These are phyloP conservation scores for Kwoniella shandongensis DNA, from an alignment of 768 basidiomycete genomes.

Conservation along the genomic window DNA sequence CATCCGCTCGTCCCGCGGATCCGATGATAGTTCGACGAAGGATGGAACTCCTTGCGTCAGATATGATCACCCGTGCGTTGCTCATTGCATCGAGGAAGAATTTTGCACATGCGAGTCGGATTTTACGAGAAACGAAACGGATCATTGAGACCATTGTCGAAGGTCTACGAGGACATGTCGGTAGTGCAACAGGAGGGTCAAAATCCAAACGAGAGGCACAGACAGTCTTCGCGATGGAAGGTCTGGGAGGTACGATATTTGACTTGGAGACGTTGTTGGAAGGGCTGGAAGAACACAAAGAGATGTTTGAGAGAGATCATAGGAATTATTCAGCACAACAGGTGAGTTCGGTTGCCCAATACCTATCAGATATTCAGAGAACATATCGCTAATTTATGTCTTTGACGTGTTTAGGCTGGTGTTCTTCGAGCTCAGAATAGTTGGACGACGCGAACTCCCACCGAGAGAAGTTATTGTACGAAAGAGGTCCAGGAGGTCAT, in stretches of 20 bases:
- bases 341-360: conserved; percentile 56
- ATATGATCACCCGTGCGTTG: conserved; percentile 94
- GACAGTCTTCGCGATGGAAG: conserved; percentile 69
- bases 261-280: conserved; percentile 85
- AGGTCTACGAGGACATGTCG: conserved; percentile 57
- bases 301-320: conserved; percentile 88
- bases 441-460: conserved; percentile 88
- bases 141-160: conserved; percentile 88
- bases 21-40: conserved; percentile 86
- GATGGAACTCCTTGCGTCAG: conserved; percentile 93
- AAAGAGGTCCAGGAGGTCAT: conserved; percentile 59
- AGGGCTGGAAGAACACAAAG: conserved; percentile 85
- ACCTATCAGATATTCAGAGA: neutral
- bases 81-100: conserved; percentile 90
- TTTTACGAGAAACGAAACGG: conserved; percentile 72
- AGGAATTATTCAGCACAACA: conserved; percentile 97
- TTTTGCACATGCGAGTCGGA: conserved; percentile 82
- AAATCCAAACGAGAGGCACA: conserved; percentile 77
- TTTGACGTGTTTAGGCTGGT: conserved; percentile 68
- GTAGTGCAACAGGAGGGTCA: conserved; percentile 51
- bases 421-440: conserved; percentile 92
- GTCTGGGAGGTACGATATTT: conserved; percentile 78
- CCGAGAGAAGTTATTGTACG: conserved; percentile 89
- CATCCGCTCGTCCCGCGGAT: conserved; percentile 17
- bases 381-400: neutral